Evolutionary conservation across 441 rosid species (phyloP), one percentile per base, ranked within the genome.

Genomic region (Populus hybrid): DNA sequence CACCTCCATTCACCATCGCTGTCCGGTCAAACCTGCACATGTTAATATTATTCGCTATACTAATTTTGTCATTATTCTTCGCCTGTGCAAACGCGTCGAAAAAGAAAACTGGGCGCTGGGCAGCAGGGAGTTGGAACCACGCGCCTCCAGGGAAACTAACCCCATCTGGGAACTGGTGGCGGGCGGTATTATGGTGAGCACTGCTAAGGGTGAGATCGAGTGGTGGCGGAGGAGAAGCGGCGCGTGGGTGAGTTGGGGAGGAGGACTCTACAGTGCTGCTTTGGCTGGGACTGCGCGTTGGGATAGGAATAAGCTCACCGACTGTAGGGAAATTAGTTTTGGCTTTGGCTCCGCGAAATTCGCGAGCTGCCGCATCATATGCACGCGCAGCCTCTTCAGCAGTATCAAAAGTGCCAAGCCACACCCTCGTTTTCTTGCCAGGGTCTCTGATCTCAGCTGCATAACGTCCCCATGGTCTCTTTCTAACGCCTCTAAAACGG

Each of bases 381-480:
- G 98, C 98, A 76, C 87, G 86, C 53, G 98, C 98, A 3, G 98
- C 98, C 31, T 82, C 92, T 68, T 88, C 90, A 0, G 93, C 87
- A 26, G 96, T 91, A 77, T 93, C 96, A 45, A 88, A 93, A 23
- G 98, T 89, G 4, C 97, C 97, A 18, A 93, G 94, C 97, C 97
- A 91, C 31, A 93, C 93, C 1, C 96, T 89, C 23, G 83, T 82
- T 73, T 89, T 91, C 78, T 90, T 92, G 28, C 87, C 83, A 0
- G 98, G 98, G 85, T 93, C 93, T 74, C 98, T 81, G 77, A 93
- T 93, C 87, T 93, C 98, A 36, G 92, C 97, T 3, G 97, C 93
- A 86, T 92, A 93, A 65, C 97, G 86, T 2, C 98, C 98, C 97
- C 94, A 90, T 4, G 94, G 97, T 45, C 98, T 84, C 90, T 87